Evolutionary conservation across 169 alveolate species (phyloP).

Genomic region (Cryptosporidium andersoni): DNA sequence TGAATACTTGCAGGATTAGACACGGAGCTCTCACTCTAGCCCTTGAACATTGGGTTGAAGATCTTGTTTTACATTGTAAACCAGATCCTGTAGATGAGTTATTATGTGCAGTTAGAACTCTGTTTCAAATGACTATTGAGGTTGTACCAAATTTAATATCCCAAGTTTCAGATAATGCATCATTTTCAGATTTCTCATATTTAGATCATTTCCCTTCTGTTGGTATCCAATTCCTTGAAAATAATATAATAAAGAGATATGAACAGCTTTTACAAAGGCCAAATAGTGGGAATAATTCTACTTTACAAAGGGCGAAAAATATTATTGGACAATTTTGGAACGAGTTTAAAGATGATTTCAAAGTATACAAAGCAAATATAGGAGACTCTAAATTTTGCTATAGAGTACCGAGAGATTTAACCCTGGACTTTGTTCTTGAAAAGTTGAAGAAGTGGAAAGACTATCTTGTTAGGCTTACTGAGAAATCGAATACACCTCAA

Average conservation of each 20-base stretch:
- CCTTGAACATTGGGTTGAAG: slow-evolving; percentile 74
- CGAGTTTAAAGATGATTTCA: slow-evolving; percentile 72
- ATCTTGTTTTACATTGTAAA: slow-evolving; percentile 75
- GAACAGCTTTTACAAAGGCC: slow-evolving; percentile 34
- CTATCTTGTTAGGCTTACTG: slow-evolving; percentile 67
- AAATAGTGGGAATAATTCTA: slow-evolving; percentile 15
- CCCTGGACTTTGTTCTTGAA: slow-evolving; percentile 71
- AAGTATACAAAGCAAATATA: slow-evolving; percentile 5
- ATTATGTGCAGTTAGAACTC: slow-evolving; percentile 76
- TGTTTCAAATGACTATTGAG: slow-evolving; percentile 74
- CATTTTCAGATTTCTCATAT: neutral
- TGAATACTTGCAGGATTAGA: slow-evolving; percentile 45
- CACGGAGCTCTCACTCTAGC: slow-evolving; percentile 67
- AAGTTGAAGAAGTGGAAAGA: slow-evolving; percentile 79
- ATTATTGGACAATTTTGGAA: slow-evolving; percentile 70
- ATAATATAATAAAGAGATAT: slow-evolving; percentile 71
- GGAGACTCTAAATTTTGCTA: neutral
- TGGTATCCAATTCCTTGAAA: slow-evolving; percentile 72
- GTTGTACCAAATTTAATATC: slow-evolving; percentile 30
- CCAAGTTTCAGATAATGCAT: neutral
- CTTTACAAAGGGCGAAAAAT: slow-evolving; percentile 71
- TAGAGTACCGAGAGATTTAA: slow-evolving; percentile 38
- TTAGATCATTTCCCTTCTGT: slow-evolving; percentile 67
- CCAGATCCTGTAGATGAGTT: slow-evolving; percentile 76
- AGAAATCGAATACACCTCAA: slow-evolving; percentile 25